phyloP scores from a whole-genome alignment of 257 asterid species.

The Petrea volubilis region DNA sequence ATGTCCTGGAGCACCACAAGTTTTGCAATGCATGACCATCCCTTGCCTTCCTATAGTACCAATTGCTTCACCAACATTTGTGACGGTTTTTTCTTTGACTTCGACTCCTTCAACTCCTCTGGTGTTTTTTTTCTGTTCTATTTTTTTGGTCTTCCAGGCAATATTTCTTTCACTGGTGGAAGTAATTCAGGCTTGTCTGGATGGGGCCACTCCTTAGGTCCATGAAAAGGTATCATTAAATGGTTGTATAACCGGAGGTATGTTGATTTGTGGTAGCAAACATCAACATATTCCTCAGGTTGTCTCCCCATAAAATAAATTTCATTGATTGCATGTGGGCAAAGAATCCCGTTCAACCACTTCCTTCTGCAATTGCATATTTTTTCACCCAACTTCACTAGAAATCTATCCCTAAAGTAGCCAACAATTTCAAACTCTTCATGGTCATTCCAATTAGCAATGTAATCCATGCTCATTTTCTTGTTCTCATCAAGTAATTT shows the following conservation, averaged over 20 bases:
- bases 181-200: no score
- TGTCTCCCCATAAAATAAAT: not conserved
- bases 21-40: not conserved
- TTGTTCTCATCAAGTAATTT: not conserved
- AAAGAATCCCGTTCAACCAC: not conserved
- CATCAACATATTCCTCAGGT: not conserved
- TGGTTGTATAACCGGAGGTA: not conserved
- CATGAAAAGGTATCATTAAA: not conserved
- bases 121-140: not conserved
- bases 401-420: not conserved
- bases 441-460: not conserved
- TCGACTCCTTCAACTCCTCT: no score
- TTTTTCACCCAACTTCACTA: not conserved
- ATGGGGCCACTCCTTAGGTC: not conserved
- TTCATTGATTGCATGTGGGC: not conserved
- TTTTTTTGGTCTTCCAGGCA: not conserved
- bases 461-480: not conserved
- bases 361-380: not conserved
- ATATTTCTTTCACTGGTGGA: not conserved
- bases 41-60: no score
- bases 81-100: not conserved
- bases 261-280: not conserved
- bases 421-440: not conserved
- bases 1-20: not conserved
- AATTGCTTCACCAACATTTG: not conserved